Percentiles rank a stretch among this genome's conserved stretches.
Conservation (phyloP, 495 filamentous ascomycete species). For the Tricharina praecox region DNA sequence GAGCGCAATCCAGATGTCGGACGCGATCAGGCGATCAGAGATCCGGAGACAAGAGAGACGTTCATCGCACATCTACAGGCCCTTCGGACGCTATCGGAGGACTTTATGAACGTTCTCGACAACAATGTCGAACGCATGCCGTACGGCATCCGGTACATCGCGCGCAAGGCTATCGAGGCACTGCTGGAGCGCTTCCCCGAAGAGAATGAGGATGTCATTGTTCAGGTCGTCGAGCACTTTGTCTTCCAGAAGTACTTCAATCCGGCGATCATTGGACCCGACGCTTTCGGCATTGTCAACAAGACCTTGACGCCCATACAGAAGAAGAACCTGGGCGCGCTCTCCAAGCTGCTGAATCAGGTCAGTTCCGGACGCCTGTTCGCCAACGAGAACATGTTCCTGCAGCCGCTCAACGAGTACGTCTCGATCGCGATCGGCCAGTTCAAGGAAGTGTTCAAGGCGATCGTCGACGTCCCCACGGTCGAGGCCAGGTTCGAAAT, state of each 20-base stretch:
- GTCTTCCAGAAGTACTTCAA: slow-evolving; percentile 88
- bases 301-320: slow-evolving; percentile 74
- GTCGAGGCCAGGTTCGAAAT: slow-evolving; percentile 89
- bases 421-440: slow-evolving; percentile 71
- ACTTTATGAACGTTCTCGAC: slow-evolving; percentile 66
- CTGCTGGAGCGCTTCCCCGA: slow-evolving; percentile 58
- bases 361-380: slow-evolving; percentile 72
- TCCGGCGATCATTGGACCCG: slow-evolving; percentile 68
- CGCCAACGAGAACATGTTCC: slow-evolving; percentile 82
- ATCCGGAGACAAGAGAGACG: slow-evolving; percentile 73
- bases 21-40: slow-evolving; percentile 79
- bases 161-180: slow-evolving; percentile 66
- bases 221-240: slow-evolving; percentile 77
- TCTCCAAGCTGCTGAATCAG: slow-evolving; percentile 79
- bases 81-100: slow-evolving; percentile 79
- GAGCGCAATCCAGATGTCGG: slow-evolving; percentile 62
- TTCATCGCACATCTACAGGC: slow-evolving; percentile 90
- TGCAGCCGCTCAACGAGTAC: slow-evolving; percentile 85
- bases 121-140: slow-evolving; percentile 76
- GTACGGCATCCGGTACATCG: slow-evolving; percentile 80
- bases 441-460: slow-evolving; percentile 57
- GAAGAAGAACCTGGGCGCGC: slow-evolving; percentile 80
- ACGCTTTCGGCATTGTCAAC: slow-evolving; percentile 78
- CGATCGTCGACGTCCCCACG: slow-evolving; percentile 63
- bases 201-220: slow-evolving; percentile 58